Base-by-base conservation (phyloP, 169 alveolate genomes). In the Cryptosporidium ubiquitum region DNA sequence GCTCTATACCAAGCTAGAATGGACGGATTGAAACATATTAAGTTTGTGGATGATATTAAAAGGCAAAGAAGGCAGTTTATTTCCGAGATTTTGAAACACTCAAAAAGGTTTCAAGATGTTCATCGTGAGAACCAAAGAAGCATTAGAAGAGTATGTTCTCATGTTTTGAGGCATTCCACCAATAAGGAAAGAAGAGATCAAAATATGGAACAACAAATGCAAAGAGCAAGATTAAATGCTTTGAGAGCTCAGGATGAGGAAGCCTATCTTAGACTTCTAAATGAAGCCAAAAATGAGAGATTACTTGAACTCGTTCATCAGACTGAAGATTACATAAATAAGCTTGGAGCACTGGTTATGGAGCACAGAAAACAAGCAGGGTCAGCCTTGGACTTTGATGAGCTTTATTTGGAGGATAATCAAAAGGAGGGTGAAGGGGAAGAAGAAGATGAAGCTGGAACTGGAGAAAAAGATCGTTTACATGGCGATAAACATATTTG, bases 201-300 rank as follows among this genome's bases (percentile, higher is more conserved):
- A 61, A 79, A 79, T 64, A 35, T 79, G 74, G 89, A 79, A 64
- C 89, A 79, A 20, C 89, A 79, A n/a, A 79, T 79, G 89, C 86
- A 93, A 70, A 93, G 86, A 49, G 93, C 91, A 55, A 70, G 95
- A 55, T 52, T 93, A 86, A 86, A 91, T 44, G 86, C 94, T 39
- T 61, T 97, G 35, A 96, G 94, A 91, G 97, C 96, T 37, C 96
- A 96, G 85, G 96, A 97, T 69, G 96, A 96, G 91, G 99, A 95
- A 31, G 97, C 93, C 6, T 97, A 97, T 92, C 84, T 96, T 10
- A 94, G 95, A 52, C 84, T 97, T 86, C 74, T 98, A 26, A 94
- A 95, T 64, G 96, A 95, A 55, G 96, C 98, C 16, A 98, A 98
- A 94, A 96, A 96, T 86, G 96, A 96, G 29, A 93, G 99, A 84